These are phyloP conservation scores for Cenchrus americanus DNA, from an alignment of 176 grass and related monocot genomes.

Conservation along the genomic window DNA sequence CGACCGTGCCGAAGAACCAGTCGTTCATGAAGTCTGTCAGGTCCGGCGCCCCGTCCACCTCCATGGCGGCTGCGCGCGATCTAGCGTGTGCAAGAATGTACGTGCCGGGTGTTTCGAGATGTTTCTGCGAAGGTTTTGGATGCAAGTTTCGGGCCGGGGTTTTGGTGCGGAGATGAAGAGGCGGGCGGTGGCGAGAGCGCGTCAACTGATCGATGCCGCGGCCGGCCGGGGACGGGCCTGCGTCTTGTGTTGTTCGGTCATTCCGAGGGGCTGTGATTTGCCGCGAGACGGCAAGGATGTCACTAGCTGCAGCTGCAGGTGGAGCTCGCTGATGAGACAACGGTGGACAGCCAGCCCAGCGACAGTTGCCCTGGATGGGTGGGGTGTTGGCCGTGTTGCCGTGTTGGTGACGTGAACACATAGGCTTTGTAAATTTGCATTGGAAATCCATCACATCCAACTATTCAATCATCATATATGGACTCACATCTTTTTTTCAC, in stretches of 20 bases:
- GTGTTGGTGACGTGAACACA: background rate
- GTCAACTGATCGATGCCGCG: conserved; percentile 8
- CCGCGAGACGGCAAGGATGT: background rate
- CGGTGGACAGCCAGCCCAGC: background rate
- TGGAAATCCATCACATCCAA: too few relatives aligned
- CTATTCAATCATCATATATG: too few relatives aligned
- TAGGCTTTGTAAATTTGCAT: too few relatives aligned
- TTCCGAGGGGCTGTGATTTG: conserved; percentile 24
- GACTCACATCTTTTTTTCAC: too few relatives aligned
- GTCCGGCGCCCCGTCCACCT: conserved; percentile 54
- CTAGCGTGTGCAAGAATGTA: background rate
- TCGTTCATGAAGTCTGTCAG: conserved; percentile 81
- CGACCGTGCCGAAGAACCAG: conserved; percentile 75
- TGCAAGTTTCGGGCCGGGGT: background rate
- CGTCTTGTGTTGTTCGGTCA: conserved; percentile 25
- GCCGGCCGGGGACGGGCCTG: conserved; percentile 35
- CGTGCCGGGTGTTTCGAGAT: background rate
- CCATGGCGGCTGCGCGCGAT: conserved; percentile 21
- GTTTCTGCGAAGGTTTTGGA: background rate
- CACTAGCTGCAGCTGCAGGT: conserved; percentile 1
- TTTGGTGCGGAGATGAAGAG: background rate
- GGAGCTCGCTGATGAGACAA: conserved; percentile 22
- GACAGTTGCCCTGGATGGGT: background rate
- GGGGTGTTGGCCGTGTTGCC: background rate
- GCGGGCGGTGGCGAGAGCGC: conserved; percentile 4